A percentile compares a stretch with the other conserved stretches of the same genome.
Conservation (phyloP, 2,329 filamentous ascomycete species). For the Cercospora citrullina region DNA sequence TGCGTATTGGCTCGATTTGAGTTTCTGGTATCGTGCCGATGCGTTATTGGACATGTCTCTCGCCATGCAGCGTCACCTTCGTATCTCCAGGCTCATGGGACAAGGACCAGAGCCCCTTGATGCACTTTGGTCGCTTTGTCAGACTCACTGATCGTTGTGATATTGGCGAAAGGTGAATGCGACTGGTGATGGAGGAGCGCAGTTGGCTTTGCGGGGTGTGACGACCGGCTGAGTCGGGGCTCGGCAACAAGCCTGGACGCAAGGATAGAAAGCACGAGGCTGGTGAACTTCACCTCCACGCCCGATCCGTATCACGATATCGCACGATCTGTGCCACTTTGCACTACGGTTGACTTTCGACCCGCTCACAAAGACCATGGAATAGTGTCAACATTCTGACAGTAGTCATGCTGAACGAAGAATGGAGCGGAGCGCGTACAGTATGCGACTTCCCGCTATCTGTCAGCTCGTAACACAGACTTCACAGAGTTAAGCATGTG, state of each 20-base stretch:
- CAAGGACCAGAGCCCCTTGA: neutral
- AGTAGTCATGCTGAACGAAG: neutral
- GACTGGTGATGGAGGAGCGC: neutral
- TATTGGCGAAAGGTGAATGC: neutral
- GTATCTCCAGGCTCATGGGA: neutral
- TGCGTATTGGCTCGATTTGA: constrained; percentile 7
- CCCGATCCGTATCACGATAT: neutral
- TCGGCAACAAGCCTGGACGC: constrained; percentile 1
- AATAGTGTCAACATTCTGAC: neutral
- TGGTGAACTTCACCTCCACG: constrained; percentile 2
- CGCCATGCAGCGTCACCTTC: neutral
- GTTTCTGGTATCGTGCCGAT: constrained; percentile 1
- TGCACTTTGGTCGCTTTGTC: neutral
- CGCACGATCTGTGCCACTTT: constrained; percentile 2
- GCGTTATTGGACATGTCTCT: neutral
- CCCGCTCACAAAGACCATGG: neutral
- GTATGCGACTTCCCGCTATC: neutral
- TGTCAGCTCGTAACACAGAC: neutral
- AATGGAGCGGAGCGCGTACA: neutral
- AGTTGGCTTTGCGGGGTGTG: constrained; percentile 4
- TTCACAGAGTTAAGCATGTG: neutral
- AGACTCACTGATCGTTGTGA: neutral
- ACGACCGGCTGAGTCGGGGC: neutral
- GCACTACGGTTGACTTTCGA: neutral
- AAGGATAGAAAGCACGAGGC: neutral